Conservation (phyloP, 23 red algal species). For the Cyanidiococcus yangmingshanensis region DNA sequence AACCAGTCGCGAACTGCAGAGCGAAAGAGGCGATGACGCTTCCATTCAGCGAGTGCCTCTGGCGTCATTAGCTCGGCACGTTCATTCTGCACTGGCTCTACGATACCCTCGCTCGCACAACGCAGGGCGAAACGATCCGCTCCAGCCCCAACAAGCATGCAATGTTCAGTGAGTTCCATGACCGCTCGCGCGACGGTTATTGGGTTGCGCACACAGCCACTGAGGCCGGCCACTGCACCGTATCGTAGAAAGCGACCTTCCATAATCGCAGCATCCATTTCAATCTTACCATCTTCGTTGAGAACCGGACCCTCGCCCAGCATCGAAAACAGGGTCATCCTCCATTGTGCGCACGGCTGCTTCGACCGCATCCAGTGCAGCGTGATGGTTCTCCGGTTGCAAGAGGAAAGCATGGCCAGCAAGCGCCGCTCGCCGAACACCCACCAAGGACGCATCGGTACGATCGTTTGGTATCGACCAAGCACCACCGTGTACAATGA, state of each 20-base stretch:
- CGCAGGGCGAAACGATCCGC: slow-evolving; percentile 54
- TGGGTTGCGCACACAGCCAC: slow-evolving; percentile 36
- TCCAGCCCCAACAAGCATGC: slow-evolving; percentile 57
- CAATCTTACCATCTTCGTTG: slow-evolving; percentile 43
- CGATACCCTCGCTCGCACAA: slow-evolving; percentile 24
- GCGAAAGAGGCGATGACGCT: slow-evolving; percentile 22
- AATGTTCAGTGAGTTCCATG: slow-evolving; percentile 76
- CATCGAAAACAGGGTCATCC: slow-evolving; percentile 69
- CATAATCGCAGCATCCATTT: slow-evolving; percentile 89
- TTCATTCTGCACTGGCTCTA: slow-evolving; percentile 4
- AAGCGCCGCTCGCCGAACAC: slow-evolving; percentile 37
- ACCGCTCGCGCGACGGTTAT: slow-evolving; percentile 55
- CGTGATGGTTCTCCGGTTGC: slow-evolving; percentile 1
- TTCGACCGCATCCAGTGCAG: slow-evolving; percentile 64
- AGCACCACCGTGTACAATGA: slow-evolving; percentile 66
- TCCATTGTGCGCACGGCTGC: slow-evolving; percentile 65
- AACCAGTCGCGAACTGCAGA: slow-evolving; percentile 11
- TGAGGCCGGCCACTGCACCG: slow-evolving; percentile 69
- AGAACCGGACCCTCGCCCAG: slow-evolving; percentile 67
- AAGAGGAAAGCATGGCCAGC: slow-evolving; percentile 33
- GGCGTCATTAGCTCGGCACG: slow-evolving; percentile 34
- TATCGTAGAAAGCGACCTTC: slow-evolving; percentile 27
- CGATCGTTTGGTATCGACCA: slow-evolving; percentile 49
- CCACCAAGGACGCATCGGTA: slow-evolving; percentile 21
- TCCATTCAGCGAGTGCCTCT: slow-evolving; percentile 42